A percentile compares a stretch with the other conserved stretches of the same genome.
phyloP scores from a whole-genome alignment of 106 monocot genomes.

The Xerophyta viscosa region DNA sequence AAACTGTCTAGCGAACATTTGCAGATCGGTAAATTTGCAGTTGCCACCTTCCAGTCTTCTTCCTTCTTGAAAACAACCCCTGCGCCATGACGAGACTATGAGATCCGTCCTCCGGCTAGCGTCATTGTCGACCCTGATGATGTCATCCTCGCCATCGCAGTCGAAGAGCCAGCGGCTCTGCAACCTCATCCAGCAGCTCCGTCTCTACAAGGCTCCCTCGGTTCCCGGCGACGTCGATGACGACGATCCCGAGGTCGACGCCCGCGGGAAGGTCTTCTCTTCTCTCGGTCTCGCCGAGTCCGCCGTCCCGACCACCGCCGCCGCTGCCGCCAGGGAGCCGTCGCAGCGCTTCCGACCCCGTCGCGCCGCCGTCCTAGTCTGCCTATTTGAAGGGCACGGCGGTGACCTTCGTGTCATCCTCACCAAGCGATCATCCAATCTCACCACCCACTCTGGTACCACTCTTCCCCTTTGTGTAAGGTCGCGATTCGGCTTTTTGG shows the following conservation, averaged over 20 bases:
- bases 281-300: slow-evolving; percentile 13
- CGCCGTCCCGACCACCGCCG: background rate
- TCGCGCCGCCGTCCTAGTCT: slow-evolving; percentile 70
- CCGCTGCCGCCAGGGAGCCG: background rate
- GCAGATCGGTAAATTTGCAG: too few species aligned
- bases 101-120: background rate
- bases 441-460: slow-evolving; percentile 69
- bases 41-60: too few species aligned
- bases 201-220: slow-evolving; percentile 35
- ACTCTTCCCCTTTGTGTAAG: background rate
- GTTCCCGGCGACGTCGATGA: slow-evolving; percentile 1
- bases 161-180: background rate
- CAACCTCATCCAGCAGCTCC: slow-evolving; percentile 37
- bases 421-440: slow-evolving; percentile 68
- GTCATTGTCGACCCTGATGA: background rate
- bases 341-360: slow-evolving; percentile 22
- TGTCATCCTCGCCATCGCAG: background rate
- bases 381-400: slow-evolving; percentile 66
- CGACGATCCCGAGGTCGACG: slow-evolving; percentile 13
- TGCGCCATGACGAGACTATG: too few species aligned
- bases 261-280: slow-evolving; percentile 21
- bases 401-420: slow-evolving; percentile 84
- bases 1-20: too few species aligned
- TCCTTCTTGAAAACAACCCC: too few species aligned
- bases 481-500: too few species aligned